Conservation (phyloP, 371 early-diverging fungal genomes). For the Mucor racemosus region DNA sequence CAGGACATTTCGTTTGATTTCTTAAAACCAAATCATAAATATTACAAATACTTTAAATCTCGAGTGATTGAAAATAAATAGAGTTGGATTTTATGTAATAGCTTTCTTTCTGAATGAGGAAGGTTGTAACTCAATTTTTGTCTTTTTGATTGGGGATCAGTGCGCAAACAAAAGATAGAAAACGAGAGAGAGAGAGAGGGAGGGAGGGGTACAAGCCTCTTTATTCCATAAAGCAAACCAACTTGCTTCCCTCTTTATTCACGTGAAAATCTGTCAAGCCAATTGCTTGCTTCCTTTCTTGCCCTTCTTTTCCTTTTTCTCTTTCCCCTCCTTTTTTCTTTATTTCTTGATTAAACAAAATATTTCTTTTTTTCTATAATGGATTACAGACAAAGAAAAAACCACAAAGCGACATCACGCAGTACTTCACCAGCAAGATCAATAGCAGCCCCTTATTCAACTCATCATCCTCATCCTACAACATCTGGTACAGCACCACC, state of each 20-base stretch:
- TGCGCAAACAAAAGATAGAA: background rate
- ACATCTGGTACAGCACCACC: background rate
- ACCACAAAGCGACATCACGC: conserved; percentile 22
- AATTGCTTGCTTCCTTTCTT: background rate
- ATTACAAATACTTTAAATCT: background rate
- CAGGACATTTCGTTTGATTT: background rate
- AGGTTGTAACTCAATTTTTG: background rate
- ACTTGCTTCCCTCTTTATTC: background rate
- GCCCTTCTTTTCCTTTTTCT: background rate
- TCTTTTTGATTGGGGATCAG: background rate
- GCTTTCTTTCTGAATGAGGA: background rate
- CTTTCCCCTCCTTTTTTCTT: background rate
- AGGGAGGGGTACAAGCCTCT: background rate
- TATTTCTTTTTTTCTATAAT: background rate
- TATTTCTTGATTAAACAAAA: background rate
- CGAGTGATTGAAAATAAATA: background rate
- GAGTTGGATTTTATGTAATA: background rate
- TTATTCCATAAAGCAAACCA: background rate
- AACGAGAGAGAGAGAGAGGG: background rate
- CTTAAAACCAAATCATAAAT: background rate
- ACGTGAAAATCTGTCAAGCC: conserved; percentile 10
- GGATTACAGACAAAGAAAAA: conserved; percentile 12
- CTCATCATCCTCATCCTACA: conserved; percentile 13
- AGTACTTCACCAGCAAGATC: conserved; percentile 31
- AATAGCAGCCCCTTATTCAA: conserved; percentile 29